Percentiles rank a stretch among this genome's conserved stretches.
Evolutionary conservation across 306 rosid species (phyloP).

Genomic region (Citrullus colocynthis): DNA sequence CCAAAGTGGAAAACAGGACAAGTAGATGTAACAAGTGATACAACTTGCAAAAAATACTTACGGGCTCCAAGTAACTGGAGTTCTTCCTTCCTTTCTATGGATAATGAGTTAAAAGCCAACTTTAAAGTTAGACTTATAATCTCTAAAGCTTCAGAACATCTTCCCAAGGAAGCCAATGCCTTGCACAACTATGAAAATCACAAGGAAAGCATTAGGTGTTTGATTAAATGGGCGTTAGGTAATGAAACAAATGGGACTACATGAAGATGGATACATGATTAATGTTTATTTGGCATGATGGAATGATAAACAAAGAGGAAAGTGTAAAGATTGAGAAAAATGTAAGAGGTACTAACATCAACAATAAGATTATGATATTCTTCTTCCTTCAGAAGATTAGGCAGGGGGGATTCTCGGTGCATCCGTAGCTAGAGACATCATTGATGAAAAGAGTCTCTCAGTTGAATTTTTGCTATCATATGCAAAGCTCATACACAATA

Average conservation of each 20-base stretch:
- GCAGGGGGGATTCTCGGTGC: slow-evolving; percentile 47
- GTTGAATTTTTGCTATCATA: slow-evolving; percentile 6
- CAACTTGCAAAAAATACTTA: slow-evolving; percentile 14
- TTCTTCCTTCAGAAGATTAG: slow-evolving; percentile 54
- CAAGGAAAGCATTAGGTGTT: slow-evolving; percentile 10
- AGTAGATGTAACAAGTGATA: not conserved
- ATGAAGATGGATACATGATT: not conserved
- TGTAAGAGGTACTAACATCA: slow-evolving; percentile 41
- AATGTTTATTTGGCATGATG: not conserved
- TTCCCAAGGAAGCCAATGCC: slow-evolving; percentile 60
- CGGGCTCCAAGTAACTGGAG: slow-evolving; percentile 85
- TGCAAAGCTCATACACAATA: slow-evolving; percentile 9
- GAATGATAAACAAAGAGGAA: not conserved
- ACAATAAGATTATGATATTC: slow-evolving; percentile 54
- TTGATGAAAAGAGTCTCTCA: slow-evolving; percentile 14
- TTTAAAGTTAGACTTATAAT: slow-evolving; percentile 59
- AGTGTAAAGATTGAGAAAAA: not conserved
- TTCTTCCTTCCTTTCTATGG: slow-evolving; percentile 56
- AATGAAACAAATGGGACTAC: not conserved
- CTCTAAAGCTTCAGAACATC: slow-evolving; percentile 72
- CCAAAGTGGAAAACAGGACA: not conserved
- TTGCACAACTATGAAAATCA: slow-evolving; percentile 56
- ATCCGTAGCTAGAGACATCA: slow-evolving; percentile 24
- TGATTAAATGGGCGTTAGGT: not conserved
- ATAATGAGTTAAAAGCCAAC: slow-evolving; percentile 32